A percentile compares a stretch with the other conserved stretches of the same genome.
Conservation (phyloP, 441 rosid species). For the Adansonia rubrostipa region DNA sequence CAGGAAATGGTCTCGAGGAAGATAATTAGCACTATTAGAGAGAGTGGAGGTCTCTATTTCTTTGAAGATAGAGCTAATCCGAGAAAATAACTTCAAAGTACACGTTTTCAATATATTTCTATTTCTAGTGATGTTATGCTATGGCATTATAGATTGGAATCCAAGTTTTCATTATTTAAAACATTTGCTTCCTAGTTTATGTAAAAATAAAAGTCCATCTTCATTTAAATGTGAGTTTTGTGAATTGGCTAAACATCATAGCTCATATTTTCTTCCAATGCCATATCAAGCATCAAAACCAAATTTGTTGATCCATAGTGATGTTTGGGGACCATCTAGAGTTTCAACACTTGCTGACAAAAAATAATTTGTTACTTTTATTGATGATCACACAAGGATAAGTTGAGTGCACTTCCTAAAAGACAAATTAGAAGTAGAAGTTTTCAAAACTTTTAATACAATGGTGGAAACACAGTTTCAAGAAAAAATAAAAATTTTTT, state of each 20-base stretch:
- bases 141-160: not conserved
- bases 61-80: too few species aligned
- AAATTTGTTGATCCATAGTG: not conserved
- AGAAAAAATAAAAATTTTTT: too few species aligned
- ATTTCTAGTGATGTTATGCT: not conserved
- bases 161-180: not conserved
- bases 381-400: too few species aligned
- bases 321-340: not conserved
- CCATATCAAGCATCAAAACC: not conserved
- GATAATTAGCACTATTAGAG: too few species aligned
- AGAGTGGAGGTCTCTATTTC: too few species aligned
- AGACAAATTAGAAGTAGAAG: not conserved
- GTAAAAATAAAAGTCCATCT: not conserved
- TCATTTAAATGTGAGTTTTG: not conserved
- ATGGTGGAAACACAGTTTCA: not conserved
- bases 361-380: too few species aligned
- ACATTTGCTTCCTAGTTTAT: not conserved
- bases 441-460: too few species aligned
- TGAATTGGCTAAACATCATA: not conserved
- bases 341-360: not conserved
- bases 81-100: too few species aligned
- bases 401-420: too few species aligned
- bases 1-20: too few species aligned
- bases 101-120: too few species aligned
- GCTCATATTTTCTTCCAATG: not conserved